Percentiles rank a stretch among this genome's conserved stretches.
These are phyloP conservation scores for Hypoxylon lienhwacheense DNA, from an alignment of 495 filamentous ascomycete species.

Conservation along the genomic window DNA sequence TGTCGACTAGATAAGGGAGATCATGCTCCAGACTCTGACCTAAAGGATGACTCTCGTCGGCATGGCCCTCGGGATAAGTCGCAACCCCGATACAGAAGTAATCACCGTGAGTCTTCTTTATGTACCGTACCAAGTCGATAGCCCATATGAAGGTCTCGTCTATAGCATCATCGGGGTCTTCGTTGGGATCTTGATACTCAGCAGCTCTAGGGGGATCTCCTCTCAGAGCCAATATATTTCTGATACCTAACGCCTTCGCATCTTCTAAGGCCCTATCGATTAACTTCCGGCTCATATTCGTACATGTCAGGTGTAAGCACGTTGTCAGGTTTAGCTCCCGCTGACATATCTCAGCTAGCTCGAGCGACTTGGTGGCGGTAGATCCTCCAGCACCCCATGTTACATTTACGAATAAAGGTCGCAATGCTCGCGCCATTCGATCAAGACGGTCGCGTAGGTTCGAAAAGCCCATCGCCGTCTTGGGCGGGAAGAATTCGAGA, in stretches of 20 bases:
- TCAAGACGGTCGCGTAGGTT: slow-evolving; percentile 92
- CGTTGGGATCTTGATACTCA: slow-evolving; percentile 70
- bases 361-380: slow-evolving; percentile 84
- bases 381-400: slow-evolving; percentile 97
- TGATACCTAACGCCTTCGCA: slow-evolving; percentile 87
- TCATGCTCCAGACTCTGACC: slow-evolving; percentile 78
- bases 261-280: slow-evolving; percentile 89
- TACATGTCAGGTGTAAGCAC: slow-evolving; percentile 94
- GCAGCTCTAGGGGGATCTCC: slow-evolving; percentile 91
- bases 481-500: slow-evolving; percentile 98
- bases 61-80: slow-evolving; percentile 92
- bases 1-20: slow-evolving; percentile 87
- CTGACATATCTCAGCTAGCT: slow-evolving; percentile 95
- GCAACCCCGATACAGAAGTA: slow-evolving; percentile 98
- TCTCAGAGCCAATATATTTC: slow-evolving; percentile 90
- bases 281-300: slow-evolving; percentile 87
- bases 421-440: slow-evolving; percentile 88
- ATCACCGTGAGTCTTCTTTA: slow-evolving; percentile 79
- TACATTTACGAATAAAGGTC: slow-evolving; percentile 92
- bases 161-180: slow-evolving; percentile 46
- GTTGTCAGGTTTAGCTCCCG: slow-evolving; percentile 88
- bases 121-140: slow-evolving; percentile 87
- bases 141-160: slow-evolving; percentile 88
- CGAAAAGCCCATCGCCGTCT: slow-evolving; percentile 89
- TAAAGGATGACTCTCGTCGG: slow-evolving; percentile 80